Base-by-base conservation (phyloP, 2,329 filamentous ascomycete species). In the Rasamsonia emersonii region DNA sequence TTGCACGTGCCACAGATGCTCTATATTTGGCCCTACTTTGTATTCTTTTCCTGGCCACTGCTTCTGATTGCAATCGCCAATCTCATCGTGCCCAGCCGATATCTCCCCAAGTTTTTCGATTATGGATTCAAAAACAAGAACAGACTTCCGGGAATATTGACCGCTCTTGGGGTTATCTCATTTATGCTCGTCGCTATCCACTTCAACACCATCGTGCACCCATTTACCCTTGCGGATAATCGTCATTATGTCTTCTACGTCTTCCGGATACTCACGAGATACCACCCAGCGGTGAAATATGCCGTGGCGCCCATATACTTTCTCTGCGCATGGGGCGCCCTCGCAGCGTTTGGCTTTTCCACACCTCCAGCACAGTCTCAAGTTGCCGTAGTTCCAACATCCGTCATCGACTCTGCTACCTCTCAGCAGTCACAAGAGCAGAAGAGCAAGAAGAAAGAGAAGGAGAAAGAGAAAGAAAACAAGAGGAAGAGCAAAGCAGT, bases 201-300 rank as follows among this genome's bases (percentile, higher is more conserved):
- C 40, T 81, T 74, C 68, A 96, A 95, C 68, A 98, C 91, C 19
- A 81, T 94, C 41, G 75, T 96, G 25, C 91, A 98, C 51, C 89
- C 91, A 0, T 98, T 96, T 54, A 94, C 88, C 0, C 72, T 96
- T 1, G 91, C 91, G 19, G 91, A 98, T 58, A 98, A 98, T 58
- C 72, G 91, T 2, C 91, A 98, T 57, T 98, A 94, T 64, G 81
- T 93, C 56, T 98, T 98, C 59, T 98, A 98, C 62, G 68, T 93
- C 38, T 98, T 98, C 66, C 79, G 86, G 1, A 77, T 86, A 49
- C 79, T 82, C 4, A 79, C 96, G 21, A 72, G 82, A 2, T 70
- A 70, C 4, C 73, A 83, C 24, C 64, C 68, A 1, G 59, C 65
- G 11, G 59, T 85, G 31, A 79, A 79, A 20, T 86, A 86, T 46